Percentiles rank a stretch among this genome's conserved stretches.
phyloP scores from a whole-genome alignment of 192 early-diverging fungal genomes.

The Umbelopsis ramanniana region DNA sequence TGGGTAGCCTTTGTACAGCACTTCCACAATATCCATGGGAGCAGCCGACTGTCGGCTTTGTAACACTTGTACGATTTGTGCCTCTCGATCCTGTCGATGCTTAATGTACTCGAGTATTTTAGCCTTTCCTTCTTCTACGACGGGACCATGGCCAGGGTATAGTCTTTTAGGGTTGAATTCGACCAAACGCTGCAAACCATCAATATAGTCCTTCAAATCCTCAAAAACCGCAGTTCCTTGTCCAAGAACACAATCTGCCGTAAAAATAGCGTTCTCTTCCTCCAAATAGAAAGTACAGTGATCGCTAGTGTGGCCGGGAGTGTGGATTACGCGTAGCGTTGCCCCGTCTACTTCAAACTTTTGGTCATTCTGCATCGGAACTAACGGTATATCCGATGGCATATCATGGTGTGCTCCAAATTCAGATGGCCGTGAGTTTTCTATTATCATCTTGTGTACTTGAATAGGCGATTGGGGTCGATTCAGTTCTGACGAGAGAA shows the following conservation, averaged over 20 bases:
- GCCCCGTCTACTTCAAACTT: constrained; percentile 65
- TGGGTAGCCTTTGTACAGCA: constrained; percentile 62
- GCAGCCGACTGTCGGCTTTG: constrained; percentile 22
- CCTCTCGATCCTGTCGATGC: constrained; percentile 78
- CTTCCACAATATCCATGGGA: constrained; percentile 53
- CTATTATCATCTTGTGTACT: constrained; percentile 25
- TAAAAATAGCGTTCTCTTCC: constrained; percentile 71
- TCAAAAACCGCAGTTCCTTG: constrained; percentile 84
- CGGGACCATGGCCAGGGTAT: constrained; percentile 76
- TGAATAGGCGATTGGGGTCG: constrained; percentile 26
- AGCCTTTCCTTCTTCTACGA: constrained; percentile 63
- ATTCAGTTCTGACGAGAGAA: constrained; percentile 33
- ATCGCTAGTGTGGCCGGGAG: constrained; percentile 84
- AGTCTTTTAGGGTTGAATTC: constrained; percentile 45
- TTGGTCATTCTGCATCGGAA: constrained; percentile 56
- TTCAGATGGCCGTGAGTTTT: constrained; percentile 19
- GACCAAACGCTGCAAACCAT: constrained; percentile 60
- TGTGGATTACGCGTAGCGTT: constrained; percentile 65
- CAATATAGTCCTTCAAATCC: constrained; percentile 70
- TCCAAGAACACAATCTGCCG: constrained; percentile 84
- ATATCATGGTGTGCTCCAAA: constrained; percentile 35
- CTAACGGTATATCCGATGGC: constrained; percentile 28
- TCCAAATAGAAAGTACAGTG: constrained; percentile 75
- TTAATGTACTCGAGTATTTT: constrained; percentile 77
- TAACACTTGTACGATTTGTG: constrained; percentile 62